These are phyloP conservation scores for Postia placenta DNA, from an alignment of 768 basidiomycete genomes.

Conservation along the genomic window DNA sequence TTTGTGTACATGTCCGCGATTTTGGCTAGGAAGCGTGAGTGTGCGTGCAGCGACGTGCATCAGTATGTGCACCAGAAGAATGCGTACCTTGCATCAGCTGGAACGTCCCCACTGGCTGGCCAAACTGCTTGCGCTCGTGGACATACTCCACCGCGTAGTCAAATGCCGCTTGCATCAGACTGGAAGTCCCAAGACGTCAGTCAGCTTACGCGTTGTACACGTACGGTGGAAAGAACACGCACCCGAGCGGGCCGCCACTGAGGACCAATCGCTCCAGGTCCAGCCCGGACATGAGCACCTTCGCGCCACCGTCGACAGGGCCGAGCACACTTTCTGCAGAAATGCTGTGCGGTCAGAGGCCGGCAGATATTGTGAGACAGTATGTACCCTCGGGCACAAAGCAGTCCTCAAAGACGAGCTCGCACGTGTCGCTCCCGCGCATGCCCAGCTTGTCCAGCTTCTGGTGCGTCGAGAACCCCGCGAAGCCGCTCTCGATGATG, in stretches of 20 bases:
- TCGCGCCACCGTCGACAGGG: conserved; percentile 68
- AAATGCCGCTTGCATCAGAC: conserved; percentile 49
- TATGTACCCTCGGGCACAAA: conserved; percentile 86
- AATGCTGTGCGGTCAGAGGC: neutral
- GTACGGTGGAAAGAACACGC: conserved; percentile 15
- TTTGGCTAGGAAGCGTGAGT: conserved; percentile 44
- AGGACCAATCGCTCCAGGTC: conserved; percentile 90
- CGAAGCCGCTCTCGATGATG: conserved; percentile 76
- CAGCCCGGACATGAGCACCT: conserved; percentile 90
- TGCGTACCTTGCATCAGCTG: conserved; percentile 87
- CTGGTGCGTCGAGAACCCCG: conserved; percentile 83
- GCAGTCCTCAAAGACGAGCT: conserved; percentile 88
- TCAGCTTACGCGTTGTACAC: neutral
- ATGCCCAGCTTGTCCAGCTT: conserved; percentile 96
- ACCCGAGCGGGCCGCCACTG: conserved; percentile 90
- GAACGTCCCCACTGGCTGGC: conserved; percentile 81
- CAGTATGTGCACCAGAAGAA: neutral
- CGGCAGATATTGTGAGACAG: neutral
- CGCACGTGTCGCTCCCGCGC: conserved; percentile 93
- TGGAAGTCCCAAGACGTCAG: neutral
- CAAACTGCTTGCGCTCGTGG: conserved; percentile 93
- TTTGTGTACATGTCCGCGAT: conserved; percentile 95
- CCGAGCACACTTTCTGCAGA: conserved; percentile 78
- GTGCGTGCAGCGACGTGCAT: conserved; percentile 12
- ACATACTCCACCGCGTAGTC: conserved; percentile 84